These are phyloP conservation scores for Calonectria hawksworthii DNA, from an alignment of 2,329 filamentous ascomycete genomes.

Conservation along the genomic window DNA sequence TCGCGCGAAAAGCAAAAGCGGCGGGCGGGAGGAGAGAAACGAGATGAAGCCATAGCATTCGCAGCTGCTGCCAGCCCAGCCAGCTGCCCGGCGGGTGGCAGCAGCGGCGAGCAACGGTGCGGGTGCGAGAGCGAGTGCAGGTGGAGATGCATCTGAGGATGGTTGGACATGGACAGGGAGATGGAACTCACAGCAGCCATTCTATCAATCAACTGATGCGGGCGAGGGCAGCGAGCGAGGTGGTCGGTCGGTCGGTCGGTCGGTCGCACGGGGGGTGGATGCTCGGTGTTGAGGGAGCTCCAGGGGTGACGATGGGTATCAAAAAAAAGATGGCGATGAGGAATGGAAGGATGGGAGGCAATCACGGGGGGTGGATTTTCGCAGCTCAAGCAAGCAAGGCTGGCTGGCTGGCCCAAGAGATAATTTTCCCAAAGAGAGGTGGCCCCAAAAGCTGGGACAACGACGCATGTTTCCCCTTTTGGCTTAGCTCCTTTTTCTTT, in stretches of 20 bases:
- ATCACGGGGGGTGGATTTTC: slow-evolving; percentile 51
- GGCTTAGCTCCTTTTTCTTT: slow-evolving; percentile 36
- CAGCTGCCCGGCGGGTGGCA: slow-evolving; percentile 24
- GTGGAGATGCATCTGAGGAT: slow-evolving; percentile 5
- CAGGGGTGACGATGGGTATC: slow-evolving; percentile 49
- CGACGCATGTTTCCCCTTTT: slow-evolving; percentile 33
- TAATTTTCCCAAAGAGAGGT: slow-evolving; percentile 50
- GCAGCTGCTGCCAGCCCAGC: slow-evolving; percentile 12
- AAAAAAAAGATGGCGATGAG: slow-evolving; percentile 48
- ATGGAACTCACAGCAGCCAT: slow-evolving; percentile 59
- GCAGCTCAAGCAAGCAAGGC: slow-evolving; percentile 47
- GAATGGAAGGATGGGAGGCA: slow-evolving; percentile 46
- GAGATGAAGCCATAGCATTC: not conserved
- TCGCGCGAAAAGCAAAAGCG: not conserved
- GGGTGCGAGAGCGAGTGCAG: slow-evolving; percentile 9
- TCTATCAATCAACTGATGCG: slow-evolving; percentile 53
- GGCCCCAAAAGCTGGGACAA: slow-evolving; percentile 45
- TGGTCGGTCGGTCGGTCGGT: slow-evolving; percentile 40
- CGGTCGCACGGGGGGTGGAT: slow-evolving; percentile 14
- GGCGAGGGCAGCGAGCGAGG: slow-evolving; percentile 40
- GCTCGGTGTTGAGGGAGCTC: slow-evolving; percentile 40
- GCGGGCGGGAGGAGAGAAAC: not conserved
- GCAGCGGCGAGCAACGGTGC: slow-evolving; percentile 16
- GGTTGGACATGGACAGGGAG: slow-evolving; percentile 24
- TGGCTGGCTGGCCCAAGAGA: slow-evolving; percentile 45